These are phyloP conservation scores for Phytophthora aleatoria DNA, from an alignment of 352 stramenopile genomes.

Conservation along the genomic window DNA sequence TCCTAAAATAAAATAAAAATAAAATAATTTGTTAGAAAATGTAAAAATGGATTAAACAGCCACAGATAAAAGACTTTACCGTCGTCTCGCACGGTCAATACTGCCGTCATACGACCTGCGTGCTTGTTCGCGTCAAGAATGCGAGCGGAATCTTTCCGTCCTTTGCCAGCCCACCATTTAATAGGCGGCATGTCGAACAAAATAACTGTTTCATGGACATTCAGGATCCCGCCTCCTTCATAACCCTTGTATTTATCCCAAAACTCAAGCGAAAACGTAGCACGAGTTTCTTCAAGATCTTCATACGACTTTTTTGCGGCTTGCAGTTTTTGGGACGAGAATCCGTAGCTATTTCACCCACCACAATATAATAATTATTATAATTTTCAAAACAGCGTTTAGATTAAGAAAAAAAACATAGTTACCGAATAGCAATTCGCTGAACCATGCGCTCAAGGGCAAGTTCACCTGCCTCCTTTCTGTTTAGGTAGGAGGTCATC, in stretches of 20 bases:
- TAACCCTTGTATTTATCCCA: background rate
- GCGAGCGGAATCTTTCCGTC: no score
- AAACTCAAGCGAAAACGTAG: background rate
- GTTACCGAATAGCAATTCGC: slow-evolving; percentile 1
- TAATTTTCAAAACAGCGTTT: background rate
- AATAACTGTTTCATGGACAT: background rate
- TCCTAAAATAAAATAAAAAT: background rate
- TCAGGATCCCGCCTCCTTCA: slow-evolving; percentile 1
- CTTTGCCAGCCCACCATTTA: no score
- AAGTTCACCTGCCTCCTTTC: background rate
- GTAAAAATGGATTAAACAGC: slow-evolving; percentile 1
- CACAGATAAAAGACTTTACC: background rate
- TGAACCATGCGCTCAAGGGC: slow-evolving; percentile 1
- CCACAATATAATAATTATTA: no score
- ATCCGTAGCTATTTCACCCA: background rate
- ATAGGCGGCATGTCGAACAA: no score
- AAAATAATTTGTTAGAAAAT: background rate
- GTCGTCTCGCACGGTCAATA: background rate
- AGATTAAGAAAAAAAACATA: background rate
- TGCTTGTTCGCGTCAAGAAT: no score
- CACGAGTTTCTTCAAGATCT: background rate
- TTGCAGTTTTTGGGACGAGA: slow-evolving; percentile 2
- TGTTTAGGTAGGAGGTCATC: background rate
- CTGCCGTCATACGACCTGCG: no score
- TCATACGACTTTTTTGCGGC: background rate